These are phyloP conservation scores for Penicillium capsulatum DNA, from an alignment of 2,329 filamentous ascomycete species.

Conservation along the genomic window DNA sequence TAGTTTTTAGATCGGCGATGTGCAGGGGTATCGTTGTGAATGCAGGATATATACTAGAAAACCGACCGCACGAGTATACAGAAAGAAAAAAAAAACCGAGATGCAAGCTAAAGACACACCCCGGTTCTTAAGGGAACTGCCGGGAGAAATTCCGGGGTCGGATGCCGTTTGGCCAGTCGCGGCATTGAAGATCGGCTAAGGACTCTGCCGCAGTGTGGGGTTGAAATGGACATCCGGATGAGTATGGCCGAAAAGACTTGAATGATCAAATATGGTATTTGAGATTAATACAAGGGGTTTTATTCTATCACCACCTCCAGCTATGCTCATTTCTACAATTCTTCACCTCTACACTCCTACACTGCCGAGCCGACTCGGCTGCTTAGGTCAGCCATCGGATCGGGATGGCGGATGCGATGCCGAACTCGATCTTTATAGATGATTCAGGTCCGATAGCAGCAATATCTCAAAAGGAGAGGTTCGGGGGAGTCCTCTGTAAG, in stretches of 20 bases:
- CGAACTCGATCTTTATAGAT: too few species aligned
- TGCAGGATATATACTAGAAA: background rate
- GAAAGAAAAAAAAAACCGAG: slow-evolving; percentile 8
- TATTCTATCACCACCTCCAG: too few species aligned
- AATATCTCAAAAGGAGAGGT: too few species aligned
- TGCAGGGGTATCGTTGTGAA: background rate
- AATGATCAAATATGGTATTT: too few species aligned
- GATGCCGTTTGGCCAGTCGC: slow-evolving; percentile 23
- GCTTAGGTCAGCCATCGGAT: background rate
- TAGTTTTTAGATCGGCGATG: slow-evolving; percentile 1
- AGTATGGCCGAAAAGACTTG: too few species aligned
- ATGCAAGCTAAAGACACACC: slow-evolving; percentile 5
- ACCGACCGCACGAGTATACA: background rate
- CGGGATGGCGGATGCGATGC: background rate
- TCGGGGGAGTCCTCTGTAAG: too few species aligned
- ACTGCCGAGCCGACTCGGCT: background rate
- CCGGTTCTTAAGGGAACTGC: slow-evolving; percentile 41
- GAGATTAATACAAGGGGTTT: too few species aligned
- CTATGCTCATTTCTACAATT: too few species aligned
- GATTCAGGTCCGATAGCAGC: too few species aligned
- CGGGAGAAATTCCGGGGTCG: slow-evolving; percentile 31
- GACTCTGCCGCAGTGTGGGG: slow-evolving; percentile 32
- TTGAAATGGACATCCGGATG: background rate
- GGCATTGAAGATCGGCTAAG: slow-evolving; percentile 39
- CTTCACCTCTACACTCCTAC: background rate